These are phyloP conservation scores for Cucurbita pepo DNA, from an alignment of 306 rosid species.

Conservation along the genomic window DNA sequence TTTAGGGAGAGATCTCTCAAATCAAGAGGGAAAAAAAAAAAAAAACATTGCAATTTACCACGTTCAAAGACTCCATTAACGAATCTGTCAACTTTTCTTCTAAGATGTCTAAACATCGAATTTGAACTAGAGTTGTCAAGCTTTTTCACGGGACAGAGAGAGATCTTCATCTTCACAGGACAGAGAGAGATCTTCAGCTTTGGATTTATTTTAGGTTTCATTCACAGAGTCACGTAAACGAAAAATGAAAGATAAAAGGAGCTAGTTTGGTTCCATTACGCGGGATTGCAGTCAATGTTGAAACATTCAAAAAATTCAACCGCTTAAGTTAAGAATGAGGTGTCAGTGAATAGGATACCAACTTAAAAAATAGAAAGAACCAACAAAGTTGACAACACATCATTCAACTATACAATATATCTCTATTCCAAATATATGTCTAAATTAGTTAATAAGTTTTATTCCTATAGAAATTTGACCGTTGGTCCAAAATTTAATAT, in stretches of 20 bases:
- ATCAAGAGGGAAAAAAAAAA: neutral
- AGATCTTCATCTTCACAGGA: neutral
- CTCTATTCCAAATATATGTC: no score
- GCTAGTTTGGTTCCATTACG: neutral
- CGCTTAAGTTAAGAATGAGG: neutral
- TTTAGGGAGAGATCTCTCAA: neutral
- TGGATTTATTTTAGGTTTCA: neutral
- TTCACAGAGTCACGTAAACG: neutral
- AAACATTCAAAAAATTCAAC: neutral
- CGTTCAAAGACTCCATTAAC: neutral
- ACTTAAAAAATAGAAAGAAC: neutral
- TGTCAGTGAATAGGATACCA: neutral
- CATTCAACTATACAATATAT: no score
- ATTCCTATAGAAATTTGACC: no score
- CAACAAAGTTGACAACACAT: neutral
- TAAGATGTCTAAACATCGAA: neutral
- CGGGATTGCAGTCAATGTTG: constrained; percentile 1
- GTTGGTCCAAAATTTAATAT: no score
- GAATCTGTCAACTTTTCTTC: neutral
- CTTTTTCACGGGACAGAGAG: neutral
- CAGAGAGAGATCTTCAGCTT: neutral
- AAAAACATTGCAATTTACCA: neutral
- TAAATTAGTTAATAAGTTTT: no score
- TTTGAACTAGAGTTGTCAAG: neutral
- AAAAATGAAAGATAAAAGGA: no score